These are phyloP conservation scores for Salix exigua DNA, from an alignment of 345 rosid genomes.

Conservation along the genomic window DNA sequence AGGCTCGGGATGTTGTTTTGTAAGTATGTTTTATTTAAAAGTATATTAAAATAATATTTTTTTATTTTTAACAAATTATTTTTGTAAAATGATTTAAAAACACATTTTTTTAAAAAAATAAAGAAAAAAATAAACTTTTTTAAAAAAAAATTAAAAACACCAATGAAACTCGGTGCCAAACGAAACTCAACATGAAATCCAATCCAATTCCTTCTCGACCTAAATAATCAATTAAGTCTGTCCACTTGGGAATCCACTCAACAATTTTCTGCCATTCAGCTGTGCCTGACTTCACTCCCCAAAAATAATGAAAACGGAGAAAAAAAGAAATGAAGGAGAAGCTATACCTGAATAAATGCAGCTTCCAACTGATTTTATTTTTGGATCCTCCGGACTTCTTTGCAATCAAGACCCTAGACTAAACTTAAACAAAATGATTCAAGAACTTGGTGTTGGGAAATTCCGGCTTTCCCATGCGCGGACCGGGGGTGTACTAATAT, in stretches of 20 bases:
- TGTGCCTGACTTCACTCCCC: background rate
- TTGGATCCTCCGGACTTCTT: background rate
- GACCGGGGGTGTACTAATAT: no score
- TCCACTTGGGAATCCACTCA: background rate
- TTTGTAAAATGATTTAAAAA: no score
- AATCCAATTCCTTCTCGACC: background rate
- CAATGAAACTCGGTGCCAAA: no score
- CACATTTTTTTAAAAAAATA: no score
- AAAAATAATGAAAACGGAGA: background rate
- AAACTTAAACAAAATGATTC: constrained; percentile 12
- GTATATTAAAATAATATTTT: no score
- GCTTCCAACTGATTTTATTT: background rate
- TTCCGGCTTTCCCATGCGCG: no score
- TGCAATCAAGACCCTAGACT: background rate
- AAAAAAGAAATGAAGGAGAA: background rate
- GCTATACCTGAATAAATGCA: background rate
- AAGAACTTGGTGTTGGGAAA: background rate
- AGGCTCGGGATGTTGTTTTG: no score
- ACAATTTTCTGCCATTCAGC: background rate
- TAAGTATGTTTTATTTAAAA: no score
- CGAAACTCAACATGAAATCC: background rate
- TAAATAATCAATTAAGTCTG: background rate
- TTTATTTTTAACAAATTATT: no score
- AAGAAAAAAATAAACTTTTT: no score
- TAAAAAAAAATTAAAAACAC: no score